Percentiles rank a stretch among this genome's conserved stretches.
phyloP scores from a whole-genome alignment of 768 basidiomycete genomes.

The Tylopilus plumbeoviolaceoides region DNA sequence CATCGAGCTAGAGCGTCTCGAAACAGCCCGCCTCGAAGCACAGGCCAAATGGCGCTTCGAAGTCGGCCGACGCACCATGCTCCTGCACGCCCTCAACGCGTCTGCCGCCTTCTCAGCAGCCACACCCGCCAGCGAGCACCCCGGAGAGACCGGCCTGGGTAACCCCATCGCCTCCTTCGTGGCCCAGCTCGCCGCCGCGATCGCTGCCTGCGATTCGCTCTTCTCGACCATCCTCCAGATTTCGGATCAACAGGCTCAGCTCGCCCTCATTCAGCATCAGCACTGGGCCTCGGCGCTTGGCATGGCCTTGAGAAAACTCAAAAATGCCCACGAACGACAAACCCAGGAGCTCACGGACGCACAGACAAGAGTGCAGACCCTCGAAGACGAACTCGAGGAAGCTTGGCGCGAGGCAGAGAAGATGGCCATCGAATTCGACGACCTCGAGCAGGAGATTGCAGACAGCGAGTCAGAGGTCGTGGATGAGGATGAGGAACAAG shows the following conservation, averaged over 20 bases:
- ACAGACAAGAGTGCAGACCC: conserved; percentile 44
- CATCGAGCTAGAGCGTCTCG: conserved; percentile 55
- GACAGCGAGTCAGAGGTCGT: conserved; percentile 13
- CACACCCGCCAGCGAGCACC: not conserved
- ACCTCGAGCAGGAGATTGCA: conserved; percentile 38
- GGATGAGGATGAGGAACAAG: not conserved
- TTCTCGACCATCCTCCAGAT: conserved; percentile 54
- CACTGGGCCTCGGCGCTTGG: conserved; percentile 77
- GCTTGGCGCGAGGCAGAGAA: conserved; percentile 78
- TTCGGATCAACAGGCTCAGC: conserved; percentile 61
- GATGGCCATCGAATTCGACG: conserved; percentile 69
- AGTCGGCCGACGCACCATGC: conserved; percentile 62
- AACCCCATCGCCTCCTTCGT: conserved; percentile 42
- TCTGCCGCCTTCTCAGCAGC: not conserved
- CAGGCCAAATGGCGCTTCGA: conserved; percentile 69
- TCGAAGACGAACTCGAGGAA: conserved; percentile 71
- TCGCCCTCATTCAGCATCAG: conserved; percentile 53
- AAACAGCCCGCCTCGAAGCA: conserved; percentile 45
- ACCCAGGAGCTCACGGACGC: conserved; percentile 51
- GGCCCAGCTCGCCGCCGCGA: conserved; percentile 56
- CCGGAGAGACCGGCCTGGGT: conserved; percentile 1
- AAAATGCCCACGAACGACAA: conserved; percentile 66
- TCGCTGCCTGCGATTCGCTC: conserved; percentile 54
- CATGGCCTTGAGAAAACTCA: conserved; percentile 75
- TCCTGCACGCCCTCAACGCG: conserved; percentile 57